These are phyloP conservation scores for Scheffersomyces amazonensis DNA, from an alignment of 805 yeast genomes.

Conservation along the genomic window DNA sequence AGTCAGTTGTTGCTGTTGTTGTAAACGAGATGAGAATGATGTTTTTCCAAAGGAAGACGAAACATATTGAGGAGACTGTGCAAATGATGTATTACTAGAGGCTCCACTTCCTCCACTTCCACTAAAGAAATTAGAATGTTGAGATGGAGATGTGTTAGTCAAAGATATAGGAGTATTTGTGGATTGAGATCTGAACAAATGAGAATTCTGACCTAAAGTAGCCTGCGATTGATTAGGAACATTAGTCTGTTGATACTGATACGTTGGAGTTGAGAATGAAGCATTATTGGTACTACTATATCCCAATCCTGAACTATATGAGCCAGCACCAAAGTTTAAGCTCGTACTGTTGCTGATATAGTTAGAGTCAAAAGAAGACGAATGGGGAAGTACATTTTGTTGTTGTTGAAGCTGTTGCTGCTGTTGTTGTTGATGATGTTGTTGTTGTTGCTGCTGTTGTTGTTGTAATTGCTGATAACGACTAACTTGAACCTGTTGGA, in stretches of 20 bases:
- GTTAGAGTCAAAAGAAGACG: background rate
- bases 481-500: background rate
- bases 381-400: constrained; percentile 1
- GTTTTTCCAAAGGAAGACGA: constrained; percentile 2
- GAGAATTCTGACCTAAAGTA: background rate
- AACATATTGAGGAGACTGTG: constrained; percentile 7
- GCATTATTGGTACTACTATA: no score
- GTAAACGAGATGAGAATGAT: constrained; percentile 8
- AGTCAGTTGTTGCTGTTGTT: constrained; percentile 2
- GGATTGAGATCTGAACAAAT: background rate
- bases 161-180: background rate
- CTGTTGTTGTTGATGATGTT: background rate
- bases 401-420: background rate
- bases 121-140: constrained; percentile 2
- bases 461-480: background rate
- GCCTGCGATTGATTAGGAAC: no score
- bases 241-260: no score
- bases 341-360: background rate
- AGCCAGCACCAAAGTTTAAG: background rate
- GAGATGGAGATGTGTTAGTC: constrained; percentile 5
- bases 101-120: background rate
- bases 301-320: background rate
- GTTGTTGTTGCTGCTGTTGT: constrained; percentile 2
- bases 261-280: no score
- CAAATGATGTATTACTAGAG: constrained; percentile 1